Base-by-base conservation (phyloP, 2,329 filamentous ascomycete genomes). In the Pseudogymnoascus destructans region DNA sequence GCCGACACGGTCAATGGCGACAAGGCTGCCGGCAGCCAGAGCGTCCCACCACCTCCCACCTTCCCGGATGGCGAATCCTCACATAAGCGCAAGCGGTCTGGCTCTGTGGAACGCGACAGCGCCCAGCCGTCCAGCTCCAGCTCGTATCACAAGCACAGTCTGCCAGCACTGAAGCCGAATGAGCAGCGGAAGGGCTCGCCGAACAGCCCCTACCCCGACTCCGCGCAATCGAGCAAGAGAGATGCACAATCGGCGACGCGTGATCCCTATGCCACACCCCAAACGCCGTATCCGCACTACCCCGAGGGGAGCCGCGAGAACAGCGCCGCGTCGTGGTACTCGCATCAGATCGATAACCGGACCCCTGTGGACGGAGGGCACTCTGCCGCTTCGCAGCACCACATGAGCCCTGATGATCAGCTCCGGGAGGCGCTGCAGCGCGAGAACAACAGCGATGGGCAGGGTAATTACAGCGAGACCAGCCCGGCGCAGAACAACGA, bases 61-160 rank as follows among this genome's bases (percentile, higher is more conserved):
- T 65, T 67, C 57, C 58, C 65, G 5, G 66, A 68, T 8, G 32
- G 59, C 33, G 68, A 83, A 33, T 68, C 66, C 13, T 72, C 77
- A 15, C 77, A 81, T 64, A 86, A 85, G 71, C 80, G 82, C 66
- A 92, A 89, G 70, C 80, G 87, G 61, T 89, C 87, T 5, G 73
- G 76, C 49, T 87, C 85, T 5, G 70, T 74, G 35, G 84, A 84
- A 59, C 70, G 66, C 38, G 64, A 63, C 64, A 67, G 61, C 59
- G 30, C 21, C 27, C 64, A 62, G 25, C 66, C 66, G 32, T 64
- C 67, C 11, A 70, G 67, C 57, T 64, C 68, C 62, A 67, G 64
- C 61, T 67, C 67, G n/a, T 72, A 71, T 59, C 69, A 70, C 60
- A 70, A 64, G 56, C 67, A 71, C 58, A 70, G 65, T 32, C 61